Evolutionary conservation across 179 eudicot species (phyloP).

Genomic region (Spergularia azorica): DNA sequence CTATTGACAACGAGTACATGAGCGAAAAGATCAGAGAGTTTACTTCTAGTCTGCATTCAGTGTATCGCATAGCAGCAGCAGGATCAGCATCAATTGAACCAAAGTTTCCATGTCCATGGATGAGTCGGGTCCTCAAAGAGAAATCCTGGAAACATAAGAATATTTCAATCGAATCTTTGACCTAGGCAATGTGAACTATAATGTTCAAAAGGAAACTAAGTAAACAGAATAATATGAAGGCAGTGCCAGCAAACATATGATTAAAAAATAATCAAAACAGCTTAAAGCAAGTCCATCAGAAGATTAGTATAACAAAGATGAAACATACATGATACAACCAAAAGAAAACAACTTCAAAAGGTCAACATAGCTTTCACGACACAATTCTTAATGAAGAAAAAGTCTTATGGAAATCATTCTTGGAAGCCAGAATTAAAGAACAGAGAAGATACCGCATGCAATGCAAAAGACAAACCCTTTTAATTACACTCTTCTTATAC

Average conservation of each 20-base stretch:
- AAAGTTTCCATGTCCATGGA: slow-evolving; percentile 96
- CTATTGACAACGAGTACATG: too few species aligned
- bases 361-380: background rate
- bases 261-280: background rate
- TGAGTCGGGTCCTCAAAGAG: slow-evolving; percentile 85
- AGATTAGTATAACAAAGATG: background rate
- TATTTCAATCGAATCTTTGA: background rate
- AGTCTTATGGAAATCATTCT: background rate
- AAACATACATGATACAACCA: background rate
- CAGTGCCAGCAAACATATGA: slow-evolving; percentile 2
- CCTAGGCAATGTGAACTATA: background rate
- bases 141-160: slow-evolving; percentile 62
- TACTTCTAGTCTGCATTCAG: slow-evolving; percentile 98
- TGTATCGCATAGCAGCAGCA: slow-evolving; percentile 99
- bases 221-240: slow-evolving; percentile 9
- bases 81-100: slow-evolving; percentile 99
- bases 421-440: background rate
- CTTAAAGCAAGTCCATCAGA: background rate
- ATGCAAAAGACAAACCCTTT: background rate
- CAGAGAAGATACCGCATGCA: background rate
- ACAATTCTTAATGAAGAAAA: background rate
- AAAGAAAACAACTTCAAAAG: slow-evolving; percentile 1
- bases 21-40: slow-evolving; percentile 19
- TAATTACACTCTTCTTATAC: slow-evolving; percentile 36
- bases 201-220: background rate